A percentile compares a stretch with the other conserved stretches of the same genome.
These are phyloP conservation scores for Athelia sp. DNA, from an alignment of 1,284 basidiomycete genomes.

Conservation along the genomic window DNA sequence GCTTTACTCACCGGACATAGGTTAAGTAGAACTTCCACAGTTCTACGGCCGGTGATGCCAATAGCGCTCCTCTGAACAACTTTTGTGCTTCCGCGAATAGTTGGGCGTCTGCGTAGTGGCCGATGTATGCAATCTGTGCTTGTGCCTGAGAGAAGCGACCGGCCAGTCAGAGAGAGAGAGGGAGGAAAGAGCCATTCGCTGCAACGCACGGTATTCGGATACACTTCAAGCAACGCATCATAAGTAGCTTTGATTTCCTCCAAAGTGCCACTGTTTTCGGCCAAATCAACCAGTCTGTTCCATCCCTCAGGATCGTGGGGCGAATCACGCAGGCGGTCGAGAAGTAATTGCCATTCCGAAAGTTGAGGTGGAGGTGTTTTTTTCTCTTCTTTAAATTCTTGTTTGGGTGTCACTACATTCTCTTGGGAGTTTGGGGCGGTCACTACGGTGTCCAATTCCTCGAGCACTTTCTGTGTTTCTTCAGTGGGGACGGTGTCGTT, in stretches of 20 bases:
- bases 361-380: constrained; percentile 12
- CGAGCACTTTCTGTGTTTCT: constrained; percentile 35
- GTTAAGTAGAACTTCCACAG: constrained; percentile 84
- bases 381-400: constrained; percentile 13
- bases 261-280: constrained; percentile 54
- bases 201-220: constrained; percentile 60
- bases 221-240: constrained; percentile 59
- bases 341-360: constrained; percentile 46
- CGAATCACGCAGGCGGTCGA: constrained; percentile 41
- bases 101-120: constrained; percentile 65
- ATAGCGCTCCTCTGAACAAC: constrained; percentile 79
- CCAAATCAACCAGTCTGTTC: constrained; percentile 56
- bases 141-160: constrained; percentile 44
- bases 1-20: constrained; percentile 64
- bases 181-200: constrained; percentile 2
- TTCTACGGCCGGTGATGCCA: constrained; percentile 79
- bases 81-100: constrained; percentile 70
- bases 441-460: constrained; percentile 29
- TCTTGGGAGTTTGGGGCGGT: constrained; percentile 21
- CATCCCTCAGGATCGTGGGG: constrained; percentile 57
- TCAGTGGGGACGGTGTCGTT: constrained; percentile 33
- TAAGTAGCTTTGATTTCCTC: constrained; percentile 63
- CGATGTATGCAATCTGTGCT: constrained; percentile 79
- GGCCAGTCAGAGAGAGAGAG: neutral
- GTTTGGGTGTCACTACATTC: constrained; percentile 7